Evolutionary conservation across 805 yeast species (phyloP), one percentile per base, ranked within the genome.

Genomic region (Jamesozyma spencerorum): DNA sequence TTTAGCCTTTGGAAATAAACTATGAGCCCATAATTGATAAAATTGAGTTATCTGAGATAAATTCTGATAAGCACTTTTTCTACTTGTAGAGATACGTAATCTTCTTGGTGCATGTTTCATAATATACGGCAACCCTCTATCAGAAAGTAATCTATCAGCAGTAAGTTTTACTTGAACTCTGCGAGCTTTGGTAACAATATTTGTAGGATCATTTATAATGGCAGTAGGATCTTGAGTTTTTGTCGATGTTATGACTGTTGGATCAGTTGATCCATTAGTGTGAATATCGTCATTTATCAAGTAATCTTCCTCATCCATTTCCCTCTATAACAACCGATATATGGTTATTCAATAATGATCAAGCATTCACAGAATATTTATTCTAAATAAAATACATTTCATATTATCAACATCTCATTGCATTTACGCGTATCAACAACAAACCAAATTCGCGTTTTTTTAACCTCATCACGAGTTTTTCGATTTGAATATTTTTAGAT

Each of bases 1-100:
- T 46, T 75, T 79, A 13, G 92, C 85, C 63, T 81, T 83, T 4
- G 96, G 94, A 54, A 72, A 85, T 30, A 86, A 51, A 18, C 71
- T 66, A 57, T 83, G 90, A 1, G 81, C 86, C 88, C 90, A 83
- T 27, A 78, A 51, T 58, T 81, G 86, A 56, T 81, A 83, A 29
- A 72, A 66, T 24, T 69, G 69, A 6, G 81, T 56, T 5, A 83
- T 55, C 19, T 50, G 46, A 2, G 53, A 40, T 30, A 60, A 46
- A 39, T 60, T 60, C 13, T 56, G 59, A 35, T 52, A 46, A 3
- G 57, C 45, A 10, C 46, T 45, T 10, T 43, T 47, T 18, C 50
- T 50, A 22, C 47, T 51, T 33, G 44, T 53, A 28, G 64, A 53
- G 38, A 69, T 66, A 36, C 60, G 58, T 39, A 64, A 55, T 13